Conservation (phyloP, 768 basidiomycete species). For the Glaciozyma martinii region DNA sequence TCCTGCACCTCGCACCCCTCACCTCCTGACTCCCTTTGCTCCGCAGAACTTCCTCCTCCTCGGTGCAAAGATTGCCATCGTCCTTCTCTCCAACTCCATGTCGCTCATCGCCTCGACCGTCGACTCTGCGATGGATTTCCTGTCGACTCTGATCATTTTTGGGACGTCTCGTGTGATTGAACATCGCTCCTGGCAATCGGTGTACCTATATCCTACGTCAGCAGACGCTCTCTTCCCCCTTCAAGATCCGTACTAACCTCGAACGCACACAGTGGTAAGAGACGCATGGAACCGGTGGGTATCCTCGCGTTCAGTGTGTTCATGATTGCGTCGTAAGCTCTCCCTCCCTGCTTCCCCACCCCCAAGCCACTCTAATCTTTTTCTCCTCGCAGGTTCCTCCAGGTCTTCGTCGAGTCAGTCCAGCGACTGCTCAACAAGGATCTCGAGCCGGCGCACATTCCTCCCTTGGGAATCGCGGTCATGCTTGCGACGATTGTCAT, state of each 20-base stretch:
- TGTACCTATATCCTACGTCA: slow-evolving; percentile 19
- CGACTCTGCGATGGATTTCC: slow-evolving; percentile 42
- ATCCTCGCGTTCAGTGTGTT: slow-evolving; percentile 43
- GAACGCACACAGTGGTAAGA: slow-evolving; percentile 6
- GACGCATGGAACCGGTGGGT: slow-evolving; percentile 41
- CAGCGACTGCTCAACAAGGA: slow-evolving; percentile 33
- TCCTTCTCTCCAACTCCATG: slow-evolving; percentile 42
- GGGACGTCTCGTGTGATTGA: slow-evolving; percentile 40
- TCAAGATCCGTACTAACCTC: background rate
- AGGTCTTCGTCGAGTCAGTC: slow-evolving; percentile 43
- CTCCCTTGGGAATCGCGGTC: slow-evolving; percentile 8
- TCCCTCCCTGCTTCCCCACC: background rate
- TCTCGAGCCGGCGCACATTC: slow-evolving; percentile 31
- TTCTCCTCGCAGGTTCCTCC: slow-evolving; percentile 21
- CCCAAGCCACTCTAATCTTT: no score
- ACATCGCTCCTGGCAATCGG: slow-evolving; percentile 15
- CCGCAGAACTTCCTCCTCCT: slow-evolving; percentile 40
- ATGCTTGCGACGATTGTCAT: slow-evolving; percentile 42
- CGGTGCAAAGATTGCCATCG: slow-evolving; percentile 39
- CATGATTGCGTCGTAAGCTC: slow-evolving; percentile 36
- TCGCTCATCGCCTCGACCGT: slow-evolving; percentile 42
- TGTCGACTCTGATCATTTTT: slow-evolving; percentile 43
- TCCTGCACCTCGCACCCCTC: no score
- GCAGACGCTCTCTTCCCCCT: no score
- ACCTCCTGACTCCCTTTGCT: no score